Evolutionary conservation across 2,329 filamentous ascomycete species (phyloP), one percentile per base, ranked within the genome.

Genomic region (Drechslerella coelobrocha): DNA sequence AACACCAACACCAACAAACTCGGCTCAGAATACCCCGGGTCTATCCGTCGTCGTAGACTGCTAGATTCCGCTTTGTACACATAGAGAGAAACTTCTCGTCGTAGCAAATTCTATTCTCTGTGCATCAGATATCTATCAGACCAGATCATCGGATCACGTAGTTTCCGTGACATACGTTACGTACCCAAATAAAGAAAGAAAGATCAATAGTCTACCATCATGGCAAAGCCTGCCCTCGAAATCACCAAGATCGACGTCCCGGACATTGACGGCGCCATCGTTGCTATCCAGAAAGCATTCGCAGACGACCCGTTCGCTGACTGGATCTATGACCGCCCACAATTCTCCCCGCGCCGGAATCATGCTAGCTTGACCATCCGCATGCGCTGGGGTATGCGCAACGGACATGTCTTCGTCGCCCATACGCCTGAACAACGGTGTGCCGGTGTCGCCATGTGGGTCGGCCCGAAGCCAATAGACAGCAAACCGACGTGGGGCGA

Each of bases 401-500:
- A 88, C 76, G 87, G 84, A 56, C 84, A 88, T 74, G 86, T 90
- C 66, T 87, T 87, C 8, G 89, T 87, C 78, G 85, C 88, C 74
- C 79, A 82, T 2, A 79, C 81, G 0, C 78, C 76, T 54, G 79
- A 81, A 41, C 83, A 84, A 63, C 83, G 90, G 34, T 65, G 68
- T 27, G 82, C 90, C 26, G 89, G 89, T 8, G 86, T 89, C 23
- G 85, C 87, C 63, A 90, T 89, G 84, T 91, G 89, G 89, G 80
- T 89, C 57, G 83, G 83, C 0, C 88, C 88, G 0, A 81, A 81
- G 12, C 79, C 79, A 0, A 77, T 80, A 0, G 79, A 77, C 2
- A 76, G 82, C 50, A 81, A 82, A 14, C 79, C 83, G 47, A 83
- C 82, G 4, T 90, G 88, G 88, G 78, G 80, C 23, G 82, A 85